Evolutionary conservation across 2,329 filamentous ascomycete species (phyloP), one percentile per base, ranked within the genome.

Genomic region (Tolypocladium tundrense): DNA sequence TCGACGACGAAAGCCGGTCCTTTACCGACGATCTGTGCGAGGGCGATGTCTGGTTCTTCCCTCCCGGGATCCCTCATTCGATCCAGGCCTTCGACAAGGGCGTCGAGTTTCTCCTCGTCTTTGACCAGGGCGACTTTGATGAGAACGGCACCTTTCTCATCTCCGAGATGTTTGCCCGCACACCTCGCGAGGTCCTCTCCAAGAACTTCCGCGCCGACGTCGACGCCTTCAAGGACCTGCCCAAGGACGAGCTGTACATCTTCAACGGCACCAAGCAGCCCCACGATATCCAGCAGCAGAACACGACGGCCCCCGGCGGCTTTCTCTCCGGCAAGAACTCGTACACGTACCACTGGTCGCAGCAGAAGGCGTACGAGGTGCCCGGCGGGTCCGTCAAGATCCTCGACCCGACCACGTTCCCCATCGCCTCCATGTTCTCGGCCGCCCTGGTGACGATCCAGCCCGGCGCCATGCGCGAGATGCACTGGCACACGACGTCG

Each of bases 391-490:
- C 73, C 1, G 79, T 86, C 62, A 85, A 85, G 71, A 79, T 86
- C 57, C 66, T 85, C 8, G 83, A 86, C 63, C 75, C 80, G 0
- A 66, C 69, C 0, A 82, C 76, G 1, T 86, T 86, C 69, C 83
- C 83, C 6, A 71, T 83, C 35, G 79, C 83, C 0, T 68, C 66
- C 13, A 75, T 74, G 57, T 83, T 86, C 66, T 80, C 82, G 4
- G 77, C 78, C 0, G 82, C 81, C 0, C 72, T 85, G 1, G 79
- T 86, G 11, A 81, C 78, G 2, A 72, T 86, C 39, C 73, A 83
- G 63, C 82, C 83, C 0, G 83, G 83, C n/a, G 83, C 82, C 1
- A 82, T 86, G 80, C 78, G 84, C 27, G 83, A 86, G 65, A 71
- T 87, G 50, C 83, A 86, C 71, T 86, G 83, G 83, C 83, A 86